Evolutionary conservation across 768 basidiomycete species (phyloP).

Genomic region (Termitomyces heimii): DNA sequence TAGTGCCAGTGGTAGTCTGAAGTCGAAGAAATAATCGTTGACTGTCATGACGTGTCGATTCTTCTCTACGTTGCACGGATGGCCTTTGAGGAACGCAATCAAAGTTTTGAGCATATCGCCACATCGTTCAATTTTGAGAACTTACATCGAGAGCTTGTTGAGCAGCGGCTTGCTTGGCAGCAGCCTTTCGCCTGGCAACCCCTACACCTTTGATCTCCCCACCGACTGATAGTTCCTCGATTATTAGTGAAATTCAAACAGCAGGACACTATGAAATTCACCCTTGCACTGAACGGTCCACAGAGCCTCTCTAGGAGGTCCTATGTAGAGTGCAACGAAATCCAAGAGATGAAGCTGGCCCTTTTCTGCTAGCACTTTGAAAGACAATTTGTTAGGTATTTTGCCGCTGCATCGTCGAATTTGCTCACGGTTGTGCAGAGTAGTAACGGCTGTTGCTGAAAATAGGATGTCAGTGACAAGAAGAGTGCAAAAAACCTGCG

Average conservation of each 20-base stretch:
- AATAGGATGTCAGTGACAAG: background rate
- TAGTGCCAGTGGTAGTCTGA: no score
- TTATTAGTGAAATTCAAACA: background rate
- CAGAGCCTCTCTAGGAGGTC: constrained; percentile 31
- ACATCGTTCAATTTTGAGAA: background rate
- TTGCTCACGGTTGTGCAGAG: constrained; percentile 41
- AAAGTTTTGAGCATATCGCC: background rate
- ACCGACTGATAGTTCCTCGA: constrained; percentile 29
- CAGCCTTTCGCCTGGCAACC: constrained; percentile 33
- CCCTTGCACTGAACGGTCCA: constrained; percentile 58
- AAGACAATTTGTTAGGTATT: background rate
- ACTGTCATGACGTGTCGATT: background rate
- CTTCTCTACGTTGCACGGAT: background rate
- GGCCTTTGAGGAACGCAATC: background rate
- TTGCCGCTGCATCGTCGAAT: no score
- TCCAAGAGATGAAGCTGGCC: constrained; percentile 24
- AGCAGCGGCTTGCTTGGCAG: constrained; percentile 47
- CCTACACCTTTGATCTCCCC: constrained; percentile 43
- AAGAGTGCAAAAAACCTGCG: background rate
- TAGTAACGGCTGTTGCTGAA: constrained; percentile 20
- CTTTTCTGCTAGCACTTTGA: constrained; percentile 23
- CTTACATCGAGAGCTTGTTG: constrained; percentile 34
- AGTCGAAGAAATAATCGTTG: background rate
- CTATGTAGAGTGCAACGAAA: constrained; percentile 33
- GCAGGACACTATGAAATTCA: constrained; percentile 19